Base-by-base conservation (phyloP, 1,284 basidiomycete species). In the Uromyces viciae-fabae region DNA sequence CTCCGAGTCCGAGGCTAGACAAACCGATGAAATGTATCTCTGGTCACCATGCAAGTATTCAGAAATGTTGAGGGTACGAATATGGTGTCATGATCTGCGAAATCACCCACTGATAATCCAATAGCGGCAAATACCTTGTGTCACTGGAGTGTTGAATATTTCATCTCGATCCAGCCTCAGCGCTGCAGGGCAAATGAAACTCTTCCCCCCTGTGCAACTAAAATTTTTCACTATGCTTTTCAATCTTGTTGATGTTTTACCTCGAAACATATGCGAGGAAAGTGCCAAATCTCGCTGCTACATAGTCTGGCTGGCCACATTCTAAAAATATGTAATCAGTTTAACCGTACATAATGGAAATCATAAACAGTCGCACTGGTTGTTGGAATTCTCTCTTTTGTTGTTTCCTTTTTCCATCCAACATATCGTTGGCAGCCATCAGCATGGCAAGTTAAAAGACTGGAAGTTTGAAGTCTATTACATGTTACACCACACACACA, bases 101-200 rank as follows among this genome's bases (percentile, higher is more conserved):
- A 69, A 43, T 22, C 42, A 28, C 66, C 66, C 66, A 69, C 66
- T 69, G 66, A 69, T 40, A 69, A 43, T 69, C 40, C 66, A 69
- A 22, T 69, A 46, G 66, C 42, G 66, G 66, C 38, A 69, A 46
- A 69, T 69, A 46, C 66, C 33, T 38, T 62, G 58, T 62, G 58
- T 62, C 17, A 31, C 22, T 31, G 58, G 58, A 64, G n/a, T n/a
- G n/a, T n/a, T n/a, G n/a, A n/a, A n/a, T n/a, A 64, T 7, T 46
- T 69, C 40, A 69, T 69, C 66, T 69, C 66, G 66, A 69, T 69
- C 66, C 66, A 69, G 66, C 66, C 43, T 69, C 66, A 46, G 66
- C 66, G 33, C 49, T 69, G 66, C 66, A 69, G 43, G 66, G 66
- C 42, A 69, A 43, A 43, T 69, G 25, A 43, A 69, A 28, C 56